Percentiles rank a stretch among this genome's conserved stretches.
Conservation (phyloP, 768 basidiomycete species). For the Lactifluus subvellereus region DNA sequence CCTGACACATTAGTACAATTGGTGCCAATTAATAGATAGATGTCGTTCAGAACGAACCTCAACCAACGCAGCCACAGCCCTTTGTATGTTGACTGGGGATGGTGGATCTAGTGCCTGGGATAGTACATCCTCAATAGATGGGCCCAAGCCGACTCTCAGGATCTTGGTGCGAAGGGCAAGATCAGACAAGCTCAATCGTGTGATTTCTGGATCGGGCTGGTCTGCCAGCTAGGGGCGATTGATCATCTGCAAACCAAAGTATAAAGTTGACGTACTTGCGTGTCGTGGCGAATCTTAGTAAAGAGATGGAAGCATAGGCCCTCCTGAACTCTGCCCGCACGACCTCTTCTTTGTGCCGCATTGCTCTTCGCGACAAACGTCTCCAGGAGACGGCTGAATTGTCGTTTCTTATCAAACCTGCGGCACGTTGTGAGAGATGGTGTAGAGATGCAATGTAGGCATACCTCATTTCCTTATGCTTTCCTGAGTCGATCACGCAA, state of each 20-base stretch:
- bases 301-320: slow-evolving; percentile 96
- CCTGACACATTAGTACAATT: slow-evolving; percentile 37
- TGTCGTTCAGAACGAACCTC: slow-evolving; percentile 47
- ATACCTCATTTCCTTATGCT: slow-evolving; percentile 89
- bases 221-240: slow-evolving; percentile 65
- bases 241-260: slow-evolving; percentile 2
- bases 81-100: slow-evolving; percentile 74
- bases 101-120: slow-evolving; percentile 89
- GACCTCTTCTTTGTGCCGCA: slow-evolving; percentile 81
- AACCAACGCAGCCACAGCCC: slow-evolving; percentile 85
- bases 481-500: slow-evolving; percentile 91
- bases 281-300: slow-evolving; percentile 81
- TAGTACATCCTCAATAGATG: slow-evolving; percentile 85
- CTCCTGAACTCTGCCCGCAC: slow-evolving; percentile 84
- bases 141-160: slow-evolving; percentile 80
- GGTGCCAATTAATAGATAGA: slow-evolving; percentile 1
- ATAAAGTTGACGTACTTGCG: slow-evolving; percentile 41
- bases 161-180: slow-evolving; percentile 90
- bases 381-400: slow-evolving; percentile 86
- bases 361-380: slow-evolving; percentile 90
- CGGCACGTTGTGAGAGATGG: slow-evolving; percentile 7
- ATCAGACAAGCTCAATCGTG: slow-evolving; percentile 87
- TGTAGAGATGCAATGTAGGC: neutral
- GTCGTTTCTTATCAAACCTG: slow-evolving; percentile 95
- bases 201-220: slow-evolving; percentile 92